A percentile compares a stretch with the other conserved stretches of the same genome.
Evolutionary conservation across 2,329 filamentous ascomycete genomes (phyloP).

Genomic region (Zasmidium angulare): DNA sequence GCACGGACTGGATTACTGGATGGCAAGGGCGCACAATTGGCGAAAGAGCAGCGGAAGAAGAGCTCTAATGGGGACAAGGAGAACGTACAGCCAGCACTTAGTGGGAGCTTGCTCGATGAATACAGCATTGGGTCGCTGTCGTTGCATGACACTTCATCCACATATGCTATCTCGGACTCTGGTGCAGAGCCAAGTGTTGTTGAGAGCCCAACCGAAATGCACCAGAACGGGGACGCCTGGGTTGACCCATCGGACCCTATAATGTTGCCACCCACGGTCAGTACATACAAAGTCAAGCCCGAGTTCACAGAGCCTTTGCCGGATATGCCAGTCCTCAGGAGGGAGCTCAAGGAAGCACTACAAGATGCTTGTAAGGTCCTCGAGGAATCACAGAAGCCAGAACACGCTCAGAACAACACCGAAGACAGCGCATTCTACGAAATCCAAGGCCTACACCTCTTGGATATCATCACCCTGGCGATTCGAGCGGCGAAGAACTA

Average conservation of each 20-base stretch:
- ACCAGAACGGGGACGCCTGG: constrained; percentile 44
- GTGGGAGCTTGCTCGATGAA: constrained; percentile 25
- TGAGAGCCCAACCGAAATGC: constrained; percentile 57
- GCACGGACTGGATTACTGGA: constrained; percentile 90
- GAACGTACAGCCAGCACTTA: constrained; percentile 29
- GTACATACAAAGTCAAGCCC: constrained; percentile 86
- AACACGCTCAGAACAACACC: constrained; percentile 24
- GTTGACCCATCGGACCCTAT: constrained; percentile 64
- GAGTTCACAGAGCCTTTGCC: constrained; percentile 82
- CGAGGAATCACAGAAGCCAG: constrained; percentile 51
- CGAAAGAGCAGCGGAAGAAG: constrained; percentile 63
- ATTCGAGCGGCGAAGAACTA: constrained; percentile 95
- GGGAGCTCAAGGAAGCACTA: constrained; percentile 66
- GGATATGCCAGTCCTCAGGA: constrained; percentile 74
- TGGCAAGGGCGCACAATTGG: constrained; percentile 84
- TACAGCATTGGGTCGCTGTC: constrained; percentile 25
- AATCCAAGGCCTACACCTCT: constrained; percentile 84
- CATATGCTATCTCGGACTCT: constrained; percentile 33
- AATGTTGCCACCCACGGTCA: constrained; percentile 94
- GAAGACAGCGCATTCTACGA: constrained; percentile 72
- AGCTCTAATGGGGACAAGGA: constrained; percentile 27
- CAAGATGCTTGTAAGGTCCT: constrained; percentile 68
- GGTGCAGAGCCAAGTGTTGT: constrained; percentile 40
- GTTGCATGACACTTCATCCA: constrained; percentile 27
- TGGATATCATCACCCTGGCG: constrained; percentile 91